A percentile compares a stretch with the other conserved stretches of the same genome.
Conservation (phyloP, 352 stramenopile species). For the Pythium biforme region DNA sequence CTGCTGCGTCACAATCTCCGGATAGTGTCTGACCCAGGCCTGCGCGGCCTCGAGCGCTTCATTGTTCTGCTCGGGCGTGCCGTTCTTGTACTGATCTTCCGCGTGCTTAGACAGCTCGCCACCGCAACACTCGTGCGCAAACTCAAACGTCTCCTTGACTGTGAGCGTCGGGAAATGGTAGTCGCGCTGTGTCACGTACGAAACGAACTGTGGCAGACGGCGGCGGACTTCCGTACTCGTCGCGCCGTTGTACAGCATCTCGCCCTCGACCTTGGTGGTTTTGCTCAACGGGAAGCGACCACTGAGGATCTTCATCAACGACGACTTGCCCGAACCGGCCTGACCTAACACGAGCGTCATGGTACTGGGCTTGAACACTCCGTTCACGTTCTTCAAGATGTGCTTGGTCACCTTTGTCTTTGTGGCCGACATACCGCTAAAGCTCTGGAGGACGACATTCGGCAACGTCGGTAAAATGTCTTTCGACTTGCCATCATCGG, state of each 20-base stretch:
- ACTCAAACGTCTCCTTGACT: conserved; percentile 25
- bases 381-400: conserved; percentile 42
- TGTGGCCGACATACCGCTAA: conserved; percentile 30
- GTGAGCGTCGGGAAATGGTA: conserved; percentile 32
- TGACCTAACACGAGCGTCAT: conserved; percentile 54
- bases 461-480: conserved; percentile 44
- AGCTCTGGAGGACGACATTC: conserved; percentile 40
- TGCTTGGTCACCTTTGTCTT: conserved; percentile 39
- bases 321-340: conserved; percentile 45
- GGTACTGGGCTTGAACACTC: conserved; percentile 41
- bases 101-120: conserved; percentile 28
- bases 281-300: conserved; percentile 44
- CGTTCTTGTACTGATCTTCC: conserved; percentile 14
- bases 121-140: conserved; percentile 53
- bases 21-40: conserved; percentile 29
- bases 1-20: conserved; percentile 40
- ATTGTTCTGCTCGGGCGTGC: conserved; percentile 17
- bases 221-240: conserved; percentile 22
- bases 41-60: conserved; percentile 19
- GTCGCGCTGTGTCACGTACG: conserved; percentile 52
- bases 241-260: conserved; percentile 49
- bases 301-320: conserved; percentile 52
- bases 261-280: conserved; percentile 33
- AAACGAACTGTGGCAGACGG: conserved; percentile 41
- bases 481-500: conserved; percentile 21